Conservation (phyloP, 2,329 filamentous ascomycete genomes). For the Sordariomycetes sp. region DNA sequence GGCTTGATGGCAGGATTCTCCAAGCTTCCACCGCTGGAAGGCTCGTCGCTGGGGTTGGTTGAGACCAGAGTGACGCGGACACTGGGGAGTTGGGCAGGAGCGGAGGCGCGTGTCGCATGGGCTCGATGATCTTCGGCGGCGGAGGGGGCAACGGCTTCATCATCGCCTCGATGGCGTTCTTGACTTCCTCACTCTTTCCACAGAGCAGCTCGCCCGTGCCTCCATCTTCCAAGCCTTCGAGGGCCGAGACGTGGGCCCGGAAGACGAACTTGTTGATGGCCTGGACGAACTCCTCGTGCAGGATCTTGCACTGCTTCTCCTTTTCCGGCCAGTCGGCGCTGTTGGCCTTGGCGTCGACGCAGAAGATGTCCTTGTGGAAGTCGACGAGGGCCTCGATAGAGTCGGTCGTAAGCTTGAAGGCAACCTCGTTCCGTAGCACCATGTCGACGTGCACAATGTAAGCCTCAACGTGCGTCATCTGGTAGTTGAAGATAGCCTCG, state of each 20-base stretch:
- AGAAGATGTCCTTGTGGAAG: conserved; percentile 94
- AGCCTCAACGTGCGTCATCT: conserved; percentile 86
- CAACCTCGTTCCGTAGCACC: conserved; percentile 94
- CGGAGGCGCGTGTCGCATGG: conserved; percentile 70
- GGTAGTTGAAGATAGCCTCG: conserved; percentile 85
- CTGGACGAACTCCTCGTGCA: conserved; percentile 94
- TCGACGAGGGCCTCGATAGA: conserved; percentile 89
- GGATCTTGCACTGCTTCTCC: conserved; percentile 90
- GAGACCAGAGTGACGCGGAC: conserved; percentile 26
- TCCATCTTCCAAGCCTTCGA: conserved; percentile 95
- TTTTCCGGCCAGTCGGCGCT: conserved; percentile 96
- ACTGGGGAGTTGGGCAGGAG: conserved; percentile 75
- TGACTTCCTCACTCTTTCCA: conserved; percentile 88
- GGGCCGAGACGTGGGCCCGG: conserved; percentile 73
- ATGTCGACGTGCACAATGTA: conserved; percentile 99
- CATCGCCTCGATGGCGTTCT: conserved; percentile 71
- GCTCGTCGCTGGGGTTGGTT: conserved; percentile 51
- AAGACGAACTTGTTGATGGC: conserved; percentile 96
- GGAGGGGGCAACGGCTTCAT: conserved; percentile 81
- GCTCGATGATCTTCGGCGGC: conserved; percentile 79
- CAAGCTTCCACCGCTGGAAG: conserved; percentile 72
- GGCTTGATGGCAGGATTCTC: conserved; percentile 84
- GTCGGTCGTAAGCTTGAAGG: conserved; percentile 92
- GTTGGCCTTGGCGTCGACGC: conserved; percentile 75
- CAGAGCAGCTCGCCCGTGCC: conserved; percentile 87